A percentile compares a stretch with the other conserved stretches of the same genome.
Evolutionary conservation across 345 rosid species (phyloP).

Genomic region (Eucalyptus curtisii): DNA sequence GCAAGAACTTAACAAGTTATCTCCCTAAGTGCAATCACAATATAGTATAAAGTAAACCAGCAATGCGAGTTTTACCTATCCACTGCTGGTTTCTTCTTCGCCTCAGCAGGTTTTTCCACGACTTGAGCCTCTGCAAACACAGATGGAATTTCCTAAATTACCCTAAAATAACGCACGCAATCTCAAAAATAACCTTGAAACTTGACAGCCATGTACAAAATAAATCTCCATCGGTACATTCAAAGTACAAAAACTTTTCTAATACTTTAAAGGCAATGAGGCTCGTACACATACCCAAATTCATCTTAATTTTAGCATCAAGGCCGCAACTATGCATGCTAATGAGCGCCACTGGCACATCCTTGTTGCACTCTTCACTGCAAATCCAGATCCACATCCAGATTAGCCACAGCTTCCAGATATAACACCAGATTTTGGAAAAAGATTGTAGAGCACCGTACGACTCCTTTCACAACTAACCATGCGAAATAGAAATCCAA

Average conservation of each 20-base stretch:
- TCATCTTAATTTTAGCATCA: constrained; percentile 77
- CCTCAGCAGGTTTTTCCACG: constrained; percentile 51
- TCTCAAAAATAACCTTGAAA: neutral
- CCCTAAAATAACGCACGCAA: neutral
- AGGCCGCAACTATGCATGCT: constrained; percentile 77
- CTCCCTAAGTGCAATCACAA: neutral
- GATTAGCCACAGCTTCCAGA: neutral
- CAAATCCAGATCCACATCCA: neutral
- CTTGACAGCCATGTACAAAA: neutral
- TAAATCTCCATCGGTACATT: neutral
- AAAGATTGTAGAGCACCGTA: neutral
- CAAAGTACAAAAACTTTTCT: neutral
- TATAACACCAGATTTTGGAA: neutral
- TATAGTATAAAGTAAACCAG: neutral
- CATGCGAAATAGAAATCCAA: neutral
- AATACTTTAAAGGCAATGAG: neutral
- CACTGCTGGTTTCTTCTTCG: constrained; percentile 37
- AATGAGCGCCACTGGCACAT: constrained; percentile 73
- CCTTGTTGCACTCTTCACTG: constrained; percentile 75
- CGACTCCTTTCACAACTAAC: neutral
- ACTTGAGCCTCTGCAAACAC: constrained; percentile 53
- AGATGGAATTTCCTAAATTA: neutral
- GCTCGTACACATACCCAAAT: constrained; percentile 27
- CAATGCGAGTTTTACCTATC: constrained; percentile 32
- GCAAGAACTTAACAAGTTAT: neutral